Percentiles rank a stretch among this genome's conserved stretches.
Conservation (phyloP, 371 early-diverging fungal genomes). For the Smittium culicis region DNA sequence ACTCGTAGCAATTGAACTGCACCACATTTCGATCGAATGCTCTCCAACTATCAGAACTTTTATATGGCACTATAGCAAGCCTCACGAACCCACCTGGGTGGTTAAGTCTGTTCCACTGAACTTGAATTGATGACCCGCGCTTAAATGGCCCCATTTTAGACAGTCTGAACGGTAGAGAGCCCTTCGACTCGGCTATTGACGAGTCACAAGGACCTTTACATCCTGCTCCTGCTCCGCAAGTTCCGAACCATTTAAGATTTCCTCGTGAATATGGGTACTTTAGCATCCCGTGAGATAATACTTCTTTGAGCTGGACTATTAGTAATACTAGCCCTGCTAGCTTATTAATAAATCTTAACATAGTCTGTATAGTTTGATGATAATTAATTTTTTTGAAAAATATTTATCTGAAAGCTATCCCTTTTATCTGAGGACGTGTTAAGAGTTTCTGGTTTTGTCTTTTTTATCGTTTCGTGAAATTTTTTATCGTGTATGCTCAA, state of each 20-base stretch:
- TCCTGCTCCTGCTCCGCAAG: slow-evolving; percentile 37
- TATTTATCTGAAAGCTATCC: no score
- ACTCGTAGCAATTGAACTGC: slow-evolving; percentile 42
- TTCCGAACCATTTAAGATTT: slow-evolving; percentile 37
- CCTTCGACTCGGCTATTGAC: slow-evolving; percentile 10
- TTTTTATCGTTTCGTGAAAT: no score
- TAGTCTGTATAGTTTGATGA: no score
- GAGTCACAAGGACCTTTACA: slow-evolving; percentile 45
- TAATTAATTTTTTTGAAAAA: no score
- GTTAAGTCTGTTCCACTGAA: slow-evolving; percentile 40
- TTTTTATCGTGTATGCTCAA: no score
- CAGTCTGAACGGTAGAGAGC: background rate
- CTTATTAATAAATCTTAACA: no score
- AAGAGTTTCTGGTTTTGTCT: no score
- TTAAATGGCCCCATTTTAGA: slow-evolving; percentile 30
- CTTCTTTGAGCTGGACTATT: background rate
- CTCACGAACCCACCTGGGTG: slow-evolving; percentile 50
- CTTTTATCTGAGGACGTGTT: no score
- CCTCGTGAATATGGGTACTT: slow-evolving; percentile 29
- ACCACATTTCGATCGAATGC: slow-evolving; percentile 35
- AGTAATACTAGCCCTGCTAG: no score
- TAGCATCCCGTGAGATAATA: slow-evolving; percentile 26
- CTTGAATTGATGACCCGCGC: slow-evolving; percentile 35
- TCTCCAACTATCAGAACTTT: slow-evolving; percentile 35
- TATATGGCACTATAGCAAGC: slow-evolving; percentile 37